phyloP scores from a whole-genome alignment of 345 rosid genomes.

The Brassica rapa region DNA sequence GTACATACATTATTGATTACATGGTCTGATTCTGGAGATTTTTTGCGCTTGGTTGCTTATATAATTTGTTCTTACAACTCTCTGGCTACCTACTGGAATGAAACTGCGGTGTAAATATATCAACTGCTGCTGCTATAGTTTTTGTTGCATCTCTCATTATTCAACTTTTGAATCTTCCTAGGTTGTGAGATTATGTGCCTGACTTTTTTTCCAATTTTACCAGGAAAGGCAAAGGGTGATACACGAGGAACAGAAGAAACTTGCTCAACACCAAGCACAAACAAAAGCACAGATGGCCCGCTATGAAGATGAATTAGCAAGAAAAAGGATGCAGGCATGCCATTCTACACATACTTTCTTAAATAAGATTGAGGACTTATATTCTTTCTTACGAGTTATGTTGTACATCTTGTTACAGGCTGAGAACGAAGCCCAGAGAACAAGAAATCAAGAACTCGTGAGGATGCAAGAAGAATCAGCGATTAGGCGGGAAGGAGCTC shows the following conservation, averaged over 20 bases:
- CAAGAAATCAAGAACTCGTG: conserved; percentile 95
- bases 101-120: not conserved
- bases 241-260: conserved; percentile 87
- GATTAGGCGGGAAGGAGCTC: conserved; percentile 85
- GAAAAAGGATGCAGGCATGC: conserved; percentile 97
- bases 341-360: not conserved
- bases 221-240: conserved; percentile 92
- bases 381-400: conserved; percentile 9
- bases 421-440: conserved; percentile 85
- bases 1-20: not conserved
- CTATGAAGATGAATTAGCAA: conserved; percentile 88
- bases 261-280: conserved; percentile 89
- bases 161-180: not conserved
- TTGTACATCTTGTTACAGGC: conserved; percentile 54
- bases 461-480: conserved; percentile 88
- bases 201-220: conserved; percentile 19
- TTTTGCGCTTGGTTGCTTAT: not conserved
- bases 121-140: not conserved
- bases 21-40: not conserved
- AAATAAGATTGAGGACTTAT: not conserved
- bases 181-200: conserved; percentile 18
- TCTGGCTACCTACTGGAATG: conserved; percentile 4
- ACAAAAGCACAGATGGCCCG: conserved; percentile 94
- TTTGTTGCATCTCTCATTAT: conserved; percentile 4
- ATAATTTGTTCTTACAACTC: not conserved